These are phyloP conservation scores for Backusella mclennaniae DNA, from an alignment of 192 early-diverging fungal species.

Conservation along the genomic window DNA sequence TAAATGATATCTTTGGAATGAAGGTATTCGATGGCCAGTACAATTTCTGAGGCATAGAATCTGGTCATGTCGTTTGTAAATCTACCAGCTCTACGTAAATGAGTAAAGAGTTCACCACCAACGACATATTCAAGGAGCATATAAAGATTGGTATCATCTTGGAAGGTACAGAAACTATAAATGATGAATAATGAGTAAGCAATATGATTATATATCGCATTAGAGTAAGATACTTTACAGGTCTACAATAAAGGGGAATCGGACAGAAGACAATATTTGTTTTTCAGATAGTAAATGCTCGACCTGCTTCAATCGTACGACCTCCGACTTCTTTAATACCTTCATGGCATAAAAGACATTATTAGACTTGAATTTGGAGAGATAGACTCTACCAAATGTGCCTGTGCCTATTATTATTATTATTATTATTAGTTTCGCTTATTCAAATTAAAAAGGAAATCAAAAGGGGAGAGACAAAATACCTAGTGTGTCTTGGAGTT, in stretches of 20 bases:
- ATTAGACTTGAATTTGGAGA: slow-evolving; percentile 72
- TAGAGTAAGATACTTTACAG: slow-evolving; percentile 44
- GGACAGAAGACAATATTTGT: slow-evolving; percentile 69
- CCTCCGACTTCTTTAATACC: slow-evolving; percentile 79
- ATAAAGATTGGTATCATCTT: slow-evolving; percentile 91
- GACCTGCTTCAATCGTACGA: slow-evolving; percentile 81
- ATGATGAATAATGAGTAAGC: not conserved
- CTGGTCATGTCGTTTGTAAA: slow-evolving; percentile 95
- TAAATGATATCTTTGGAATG: slow-evolving; percentile 95
- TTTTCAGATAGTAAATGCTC: slow-evolving; percentile 87
- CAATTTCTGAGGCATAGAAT: slow-evolving; percentile 95
- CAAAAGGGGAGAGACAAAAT: not conserved
- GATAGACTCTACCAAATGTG: slow-evolving; percentile 94
- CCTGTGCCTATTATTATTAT: slow-evolving; percentile 72
- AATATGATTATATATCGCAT: not conserved
- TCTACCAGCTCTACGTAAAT: slow-evolving; percentile 85
- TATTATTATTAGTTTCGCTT: not conserved
- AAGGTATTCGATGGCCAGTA: slow-evolving; percentile 93
- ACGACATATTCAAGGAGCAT: slow-evolving; percentile 97
- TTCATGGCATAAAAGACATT: slow-evolving; percentile 83
- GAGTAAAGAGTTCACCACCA: slow-evolving; percentile 96
- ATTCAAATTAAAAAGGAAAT: slow-evolving; percentile 4
- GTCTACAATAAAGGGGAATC: slow-evolving; percentile 83
- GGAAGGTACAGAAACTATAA: slow-evolving; percentile 87
- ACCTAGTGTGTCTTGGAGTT: slow-evolving; percentile 53